Conservation (phyloP, 257 asterid genomes). For the Verbascum thapsus region DNA sequence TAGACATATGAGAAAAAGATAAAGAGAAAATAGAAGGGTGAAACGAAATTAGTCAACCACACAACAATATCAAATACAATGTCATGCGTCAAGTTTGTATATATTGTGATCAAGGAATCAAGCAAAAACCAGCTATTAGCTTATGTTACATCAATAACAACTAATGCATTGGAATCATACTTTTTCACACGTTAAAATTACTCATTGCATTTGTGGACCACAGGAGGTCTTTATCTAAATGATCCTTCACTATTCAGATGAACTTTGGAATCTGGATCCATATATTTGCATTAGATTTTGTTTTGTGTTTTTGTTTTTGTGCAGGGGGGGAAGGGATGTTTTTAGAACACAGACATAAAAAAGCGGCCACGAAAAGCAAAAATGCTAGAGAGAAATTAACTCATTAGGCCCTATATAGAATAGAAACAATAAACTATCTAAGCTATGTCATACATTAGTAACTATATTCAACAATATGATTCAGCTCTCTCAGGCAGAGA, state of each 20-base stretch:
- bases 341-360: too few species aligned
- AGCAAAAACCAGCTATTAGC: background rate
- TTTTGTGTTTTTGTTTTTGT: too few species aligned
- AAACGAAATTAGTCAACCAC: background rate
- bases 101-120: background rate
- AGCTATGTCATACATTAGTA: too few species aligned
- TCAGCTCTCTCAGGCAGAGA: too few species aligned
- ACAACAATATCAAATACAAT: background rate
- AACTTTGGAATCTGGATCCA: too few species aligned
- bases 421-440: background rate
- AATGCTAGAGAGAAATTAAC: conserved; percentile 18
- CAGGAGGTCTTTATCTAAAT: background rate
- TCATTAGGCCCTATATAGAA: conserved; percentile 11
- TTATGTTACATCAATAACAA: background rate
- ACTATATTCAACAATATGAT: too few species aligned
- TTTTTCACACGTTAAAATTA: background rate
- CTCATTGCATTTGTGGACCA: background rate
- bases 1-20: background rate
- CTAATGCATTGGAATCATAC: background rate
- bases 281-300: too few species aligned
- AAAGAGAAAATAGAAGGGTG: background rate
- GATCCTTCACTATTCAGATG: too few species aligned
- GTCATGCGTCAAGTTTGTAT: background rate
- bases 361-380: background rate
- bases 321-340: too few species aligned